phyloP scores from a whole-genome alignment of 2,329 filamentous ascomycete species.

The Rugonectria rugulosa region DNA sequence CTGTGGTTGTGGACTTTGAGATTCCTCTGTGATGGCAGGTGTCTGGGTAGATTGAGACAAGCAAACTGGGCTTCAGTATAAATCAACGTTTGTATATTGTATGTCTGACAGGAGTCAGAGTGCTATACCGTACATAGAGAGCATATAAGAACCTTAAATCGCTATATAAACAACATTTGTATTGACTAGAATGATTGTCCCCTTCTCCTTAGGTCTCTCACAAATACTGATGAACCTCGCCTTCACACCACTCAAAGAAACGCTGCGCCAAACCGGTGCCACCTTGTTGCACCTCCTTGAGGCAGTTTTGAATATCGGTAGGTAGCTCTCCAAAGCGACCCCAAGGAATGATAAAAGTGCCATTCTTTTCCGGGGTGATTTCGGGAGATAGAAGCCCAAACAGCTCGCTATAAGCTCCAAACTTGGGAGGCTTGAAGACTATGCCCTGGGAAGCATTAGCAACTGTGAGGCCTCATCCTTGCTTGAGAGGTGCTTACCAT shows the following conservation, averaged over 20 bases:
- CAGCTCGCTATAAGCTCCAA: slow-evolving; percentile 30
- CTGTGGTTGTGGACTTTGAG: slow-evolving; percentile 40
- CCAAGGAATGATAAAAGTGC: slow-evolving; percentile 25
- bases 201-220: neutral
- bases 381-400: slow-evolving; percentile 31
- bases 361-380: slow-evolving; percentile 23
- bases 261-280: slow-evolving; percentile 13
- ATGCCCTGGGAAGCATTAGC: slow-evolving; percentile 17
- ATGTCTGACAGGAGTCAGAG: too few species aligned
- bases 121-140: too few species aligned
- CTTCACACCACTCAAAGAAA: slow-evolving; percentile 28
- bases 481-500: slow-evolving; percentile 15
- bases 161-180: too few species aligned
- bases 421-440: slow-evolving; percentile 28
- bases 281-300: slow-evolving; percentile 19
- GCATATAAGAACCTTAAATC: too few species aligned
- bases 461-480: neutral
- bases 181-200: too few species aligned
- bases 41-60: neutral
- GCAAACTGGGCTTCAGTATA: too few species aligned
- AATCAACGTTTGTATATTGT: too few species aligned
- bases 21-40: slow-evolving; percentile 9
- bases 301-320: slow-evolving; percentile 16
- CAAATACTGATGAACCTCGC: slow-evolving; percentile 12
- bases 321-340: slow-evolving; percentile 26